A percentile compares a stretch with the other conserved stretches of the same genome.
Conservation (phyloP, 1,139 yeast genomes). For the Saccharomyces pastorianus region DNA sequence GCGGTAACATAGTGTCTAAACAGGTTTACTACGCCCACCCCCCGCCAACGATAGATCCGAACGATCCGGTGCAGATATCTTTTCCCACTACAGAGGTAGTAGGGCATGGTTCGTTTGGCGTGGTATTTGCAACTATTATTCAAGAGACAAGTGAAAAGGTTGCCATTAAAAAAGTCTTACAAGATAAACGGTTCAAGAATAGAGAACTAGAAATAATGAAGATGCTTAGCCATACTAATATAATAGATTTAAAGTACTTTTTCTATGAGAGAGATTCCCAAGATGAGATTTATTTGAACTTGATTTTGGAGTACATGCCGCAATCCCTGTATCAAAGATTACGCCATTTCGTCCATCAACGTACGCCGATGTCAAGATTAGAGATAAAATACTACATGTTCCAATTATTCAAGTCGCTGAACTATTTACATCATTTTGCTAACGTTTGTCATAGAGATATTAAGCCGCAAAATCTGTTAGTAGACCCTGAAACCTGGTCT, state of each 20-base stretch:
- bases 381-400: constrained; percentile 87
- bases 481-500: constrained; percentile 76
- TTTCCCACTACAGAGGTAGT: constrained; percentile 53
- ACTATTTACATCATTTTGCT: constrained; percentile 72
- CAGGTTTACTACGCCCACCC: constrained; percentile 27
- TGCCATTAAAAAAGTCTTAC: constrained; percentile 90
- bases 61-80: constrained; percentile 29
- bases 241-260: constrained; percentile 81
- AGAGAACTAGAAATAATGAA: constrained; percentile 96
- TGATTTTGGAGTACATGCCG: constrained; percentile 86
- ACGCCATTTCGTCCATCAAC: constrained; percentile 71
- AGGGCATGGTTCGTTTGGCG: constrained; percentile 97
- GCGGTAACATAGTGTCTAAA: constrained; percentile 23
- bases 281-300: constrained; percentile 66
- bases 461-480: constrained; percentile 87
- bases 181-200: constrained; percentile 91
- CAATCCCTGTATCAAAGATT: constrained; percentile 89
- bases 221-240: constrained; percentile 68
- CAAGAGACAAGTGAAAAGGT: constrained; percentile 69
- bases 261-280: constrained; percentile 60
- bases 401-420: constrained; percentile 84
- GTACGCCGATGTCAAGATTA: constrained; percentile 72
- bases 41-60: constrained; percentile 9
- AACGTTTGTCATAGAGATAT: constrained; percentile 97
- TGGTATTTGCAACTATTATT: constrained; percentile 81